Evolutionary conservation across 2,329 filamentous ascomycete species (phyloP), one percentile per base, ranked within the genome.

Genomic region (Penicillium sp.): DNA sequence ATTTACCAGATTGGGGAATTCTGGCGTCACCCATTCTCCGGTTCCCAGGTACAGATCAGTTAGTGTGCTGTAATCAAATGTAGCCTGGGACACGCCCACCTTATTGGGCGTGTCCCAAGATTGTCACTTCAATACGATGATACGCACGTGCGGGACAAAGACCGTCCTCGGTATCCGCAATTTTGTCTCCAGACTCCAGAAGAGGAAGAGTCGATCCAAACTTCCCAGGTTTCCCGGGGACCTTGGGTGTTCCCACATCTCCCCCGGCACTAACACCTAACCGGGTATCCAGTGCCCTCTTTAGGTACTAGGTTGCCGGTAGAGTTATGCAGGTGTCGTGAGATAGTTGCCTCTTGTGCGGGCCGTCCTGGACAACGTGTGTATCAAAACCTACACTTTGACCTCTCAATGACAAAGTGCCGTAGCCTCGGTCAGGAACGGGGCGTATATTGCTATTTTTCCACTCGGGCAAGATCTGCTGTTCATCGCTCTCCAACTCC

Each of bases 401-500:
- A 51, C 51, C 52, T 52, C 49, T 36, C 26, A 13, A 18, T n/a
- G 13, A 7, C 10, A 13, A 41, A 49, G 39, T 33, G 29, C 46
- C 28, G 31, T 29, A 33, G 15, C 15, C 38, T 44, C 33, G 47
- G 24, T 39, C 39, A 36, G 50, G 50, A 60, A 57, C 53, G 50
- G 51, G 52, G 52, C 38, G 42, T 36, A 12, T 21, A 33, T 28
- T 16, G 15, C 13, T 42, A 28, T 46, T 31, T 46, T 26, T 1
- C 36, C 18, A 42, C 53, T 52, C 36, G 18, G 58, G 59, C 29
- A 60, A 57, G 59, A 61, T 61, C 59, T 54, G 39, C 58, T 52
- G 56, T 26, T 29, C 38, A 57, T 59, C 56, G 12, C 10, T 34
- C 47, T 29, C n/a, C 29, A 38, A 24, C 45, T 45, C 23, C 15